Evolutionary conservation across 1,284 basidiomycete species (phyloP).

Genomic region (Blastosporella zonata): DNA sequence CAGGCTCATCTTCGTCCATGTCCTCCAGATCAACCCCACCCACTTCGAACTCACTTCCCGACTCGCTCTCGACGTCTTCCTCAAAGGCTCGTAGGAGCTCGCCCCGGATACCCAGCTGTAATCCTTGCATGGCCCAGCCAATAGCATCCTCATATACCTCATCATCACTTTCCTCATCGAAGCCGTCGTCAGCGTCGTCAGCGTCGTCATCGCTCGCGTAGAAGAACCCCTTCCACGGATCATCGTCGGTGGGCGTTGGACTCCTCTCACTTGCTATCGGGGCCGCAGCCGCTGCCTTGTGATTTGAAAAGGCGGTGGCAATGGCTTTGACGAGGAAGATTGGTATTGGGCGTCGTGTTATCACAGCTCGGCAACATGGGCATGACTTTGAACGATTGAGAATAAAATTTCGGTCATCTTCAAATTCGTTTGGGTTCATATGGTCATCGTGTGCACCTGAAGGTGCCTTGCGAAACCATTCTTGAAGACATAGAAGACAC

Average conservation of each 20-base stretch:
- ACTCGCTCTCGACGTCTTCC: constrained; percentile 4
- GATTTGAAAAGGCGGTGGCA: constrained; percentile 44
- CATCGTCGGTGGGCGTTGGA: constrained; percentile 31
- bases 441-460: constrained; percentile 50
- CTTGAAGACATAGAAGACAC: constrained; percentile 65
- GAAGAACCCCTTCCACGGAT: constrained; percentile 27
- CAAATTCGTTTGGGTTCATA: constrained; percentile 44
- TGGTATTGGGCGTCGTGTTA: constrained; percentile 60
- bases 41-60: background rate
- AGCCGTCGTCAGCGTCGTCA: constrained; percentile 25
- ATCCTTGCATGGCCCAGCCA: constrained; percentile 16
- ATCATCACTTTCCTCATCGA: constrained; percentile 22
- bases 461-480: constrained; percentile 72
- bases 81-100: constrained; percentile 5
- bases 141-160: constrained; percentile 15
- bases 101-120: constrained; percentile 8
- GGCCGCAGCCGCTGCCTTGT: constrained; percentile 27
- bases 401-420: constrained; percentile 45
- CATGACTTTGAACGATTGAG: constrained; percentile 63
- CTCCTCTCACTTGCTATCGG: constrained; percentile 2
- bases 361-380: constrained; percentile 60
- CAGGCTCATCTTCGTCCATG: constrained; percentile 26
- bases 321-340: constrained; percentile 66
- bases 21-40: constrained; percentile 18
- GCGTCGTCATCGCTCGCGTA: constrained; percentile 29